These are phyloP conservation scores for Psilocybe tampanensis DNA, from an alignment of 768 basidiomycete genomes.

Conservation along the genomic window DNA sequence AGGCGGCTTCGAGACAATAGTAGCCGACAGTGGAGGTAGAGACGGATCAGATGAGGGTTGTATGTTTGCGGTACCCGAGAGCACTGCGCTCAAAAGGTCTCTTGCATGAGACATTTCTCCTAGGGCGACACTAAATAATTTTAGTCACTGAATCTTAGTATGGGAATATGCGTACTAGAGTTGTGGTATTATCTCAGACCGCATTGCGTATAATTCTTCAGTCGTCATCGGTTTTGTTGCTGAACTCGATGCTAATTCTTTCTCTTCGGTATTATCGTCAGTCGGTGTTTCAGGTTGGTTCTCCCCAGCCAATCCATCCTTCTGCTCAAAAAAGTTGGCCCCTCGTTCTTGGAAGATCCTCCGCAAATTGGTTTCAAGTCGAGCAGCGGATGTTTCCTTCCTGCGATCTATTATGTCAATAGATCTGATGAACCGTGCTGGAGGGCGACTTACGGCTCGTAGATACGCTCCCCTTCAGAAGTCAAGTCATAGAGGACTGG, in stretches of 20 bases:
- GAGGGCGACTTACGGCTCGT: slow-evolving; percentile 63
- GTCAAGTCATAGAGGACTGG: slow-evolving; percentile 70
- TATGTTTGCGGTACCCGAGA: slow-evolving; percentile 34
- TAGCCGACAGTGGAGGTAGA: slow-evolving; percentile 49
- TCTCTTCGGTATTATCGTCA: slow-evolving; percentile 20
- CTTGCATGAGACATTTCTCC: slow-evolving; percentile 82
- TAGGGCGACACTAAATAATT: slow-evolving; percentile 56
- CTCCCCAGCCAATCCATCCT: slow-evolving; percentile 9
- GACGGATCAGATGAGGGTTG: slow-evolving; percentile 25
- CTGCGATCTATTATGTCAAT: slow-evolving; percentile 32
- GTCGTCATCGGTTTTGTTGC: slow-evolving; percentile 58
- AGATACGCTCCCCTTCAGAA: slow-evolving; percentile 66
- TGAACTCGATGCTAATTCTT: slow-evolving; percentile 25
- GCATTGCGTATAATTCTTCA: slow-evolving; percentile 76
- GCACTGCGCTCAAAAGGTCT: slow-evolving; percentile 65
- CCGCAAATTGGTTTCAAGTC: slow-evolving; percentile 65
- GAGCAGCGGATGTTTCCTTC: slow-evolving; percentile 55
- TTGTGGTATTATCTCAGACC: slow-evolving; percentile 68
- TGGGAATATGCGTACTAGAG: slow-evolving; percentile 58
- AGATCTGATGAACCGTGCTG: slow-evolving; percentile 1
- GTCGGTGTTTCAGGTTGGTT: slow-evolving; percentile 12
- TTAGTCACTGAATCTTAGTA: slow-evolving; percentile 10
- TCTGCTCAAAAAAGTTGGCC: slow-evolving; percentile 67
- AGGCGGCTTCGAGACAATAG: slow-evolving; percentile 66
- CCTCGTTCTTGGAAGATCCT: slow-evolving; percentile 79